Evolutionary conservation across 176 grass and related monocot genomes (phyloP).

Genomic region (Secale cereale): DNA sequence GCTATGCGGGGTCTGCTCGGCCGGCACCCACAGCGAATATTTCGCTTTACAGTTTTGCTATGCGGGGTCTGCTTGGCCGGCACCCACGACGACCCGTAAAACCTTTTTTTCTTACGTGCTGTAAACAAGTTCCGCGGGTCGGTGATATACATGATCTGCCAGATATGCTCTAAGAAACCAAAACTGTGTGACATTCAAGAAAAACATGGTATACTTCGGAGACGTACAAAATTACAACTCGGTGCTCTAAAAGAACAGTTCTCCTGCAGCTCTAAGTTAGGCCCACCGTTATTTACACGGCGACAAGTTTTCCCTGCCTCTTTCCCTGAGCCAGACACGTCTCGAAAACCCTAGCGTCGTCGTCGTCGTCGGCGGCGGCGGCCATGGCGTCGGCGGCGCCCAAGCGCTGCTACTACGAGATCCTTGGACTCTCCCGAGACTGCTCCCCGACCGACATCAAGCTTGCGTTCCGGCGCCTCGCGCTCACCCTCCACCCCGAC

Average conservation of each 20-base stretch:
- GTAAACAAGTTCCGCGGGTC: too few relatives aligned
- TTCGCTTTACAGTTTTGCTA: too few relatives aligned
- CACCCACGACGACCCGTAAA: too few relatives aligned
- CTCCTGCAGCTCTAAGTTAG: not conserved
- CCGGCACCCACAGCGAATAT: too few relatives aligned
- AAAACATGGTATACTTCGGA: not conserved
- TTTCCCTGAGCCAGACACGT: not conserved
- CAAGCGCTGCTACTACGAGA: slow-evolving; percentile 91
- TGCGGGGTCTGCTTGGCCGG: too few relatives aligned
- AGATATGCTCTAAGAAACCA: too few relatives aligned
- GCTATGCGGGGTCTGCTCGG: too few relatives aligned
- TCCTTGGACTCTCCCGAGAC: slow-evolving; percentile 63
- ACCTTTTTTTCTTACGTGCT: too few relatives aligned
- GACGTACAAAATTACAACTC: not conserved
- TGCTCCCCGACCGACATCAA: slow-evolving; percentile 71
- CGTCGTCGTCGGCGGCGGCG: not conserved
- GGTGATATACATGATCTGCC: too few relatives aligned
- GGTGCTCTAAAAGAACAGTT: not conserved
- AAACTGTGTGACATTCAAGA: too few relatives aligned
- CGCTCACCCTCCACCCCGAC: slow-evolving; percentile 91
- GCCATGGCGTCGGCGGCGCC: slow-evolving; percentile 45
- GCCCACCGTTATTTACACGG: not conserved
- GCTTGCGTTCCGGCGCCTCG: slow-evolving; percentile 73
- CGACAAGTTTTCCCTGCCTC: not conserved
- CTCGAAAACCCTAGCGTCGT: slow-evolving; percentile 37